A percentile compares a stretch with the other conserved stretches of the same genome.
These are phyloP conservation scores for Aspergillus nanangensis DNA, from an alignment of 495 filamentous ascomycete species.

Conservation along the genomic window DNA sequence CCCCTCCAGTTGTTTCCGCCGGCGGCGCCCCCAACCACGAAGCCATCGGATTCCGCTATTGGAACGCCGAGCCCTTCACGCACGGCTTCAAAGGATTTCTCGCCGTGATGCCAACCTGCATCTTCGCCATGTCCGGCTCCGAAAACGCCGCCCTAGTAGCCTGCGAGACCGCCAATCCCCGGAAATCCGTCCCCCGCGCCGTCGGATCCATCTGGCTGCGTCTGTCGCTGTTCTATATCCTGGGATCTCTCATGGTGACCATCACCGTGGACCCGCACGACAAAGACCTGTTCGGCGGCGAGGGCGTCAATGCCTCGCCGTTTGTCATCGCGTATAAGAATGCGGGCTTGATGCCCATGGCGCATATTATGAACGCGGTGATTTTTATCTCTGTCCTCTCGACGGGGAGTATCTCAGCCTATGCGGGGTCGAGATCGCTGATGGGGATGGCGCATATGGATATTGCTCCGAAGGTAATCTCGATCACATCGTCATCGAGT, in stretches of 20 bases:
- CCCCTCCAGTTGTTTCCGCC: slow-evolving; percentile 45
- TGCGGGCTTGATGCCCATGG: slow-evolving; percentile 23
- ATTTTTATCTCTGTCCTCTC: slow-evolving; percentile 37
- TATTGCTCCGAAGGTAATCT: slow-evolving; percentile 49
- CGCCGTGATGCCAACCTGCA: slow-evolving; percentile 60
- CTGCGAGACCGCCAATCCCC: slow-evolving; percentile 59
- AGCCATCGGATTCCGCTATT: slow-evolving; percentile 56
- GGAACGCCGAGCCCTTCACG: slow-evolving; percentile 60
- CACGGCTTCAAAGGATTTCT: slow-evolving; percentile 69
- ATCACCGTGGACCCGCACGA: slow-evolving; percentile 45
- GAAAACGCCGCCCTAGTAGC: slow-evolving; percentile 54
- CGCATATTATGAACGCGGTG: slow-evolving; percentile 44
- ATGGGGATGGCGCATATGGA: slow-evolving; percentile 49
- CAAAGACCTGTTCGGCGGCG: slow-evolving; percentile 31
- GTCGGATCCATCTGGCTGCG: slow-evolving; percentile 64
- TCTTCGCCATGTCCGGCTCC: slow-evolving; percentile 64
- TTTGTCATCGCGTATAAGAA: slow-evolving; percentile 59
- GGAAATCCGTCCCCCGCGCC: slow-evolving; percentile 54
- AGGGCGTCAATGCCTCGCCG: slow-evolving; percentile 43
- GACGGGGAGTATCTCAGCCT: slow-evolving; percentile 55
- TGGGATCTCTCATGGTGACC: slow-evolving; percentile 53
- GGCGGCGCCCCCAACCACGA: slow-evolving; percentile 50
- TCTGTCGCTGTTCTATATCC: slow-evolving; percentile 58
- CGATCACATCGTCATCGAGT: no score
- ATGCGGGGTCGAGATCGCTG: slow-evolving; percentile 54